Conservation (phyloP, 495 filamentous ascomycete genomes). For the Talaromyces stipitatus region DNA sequence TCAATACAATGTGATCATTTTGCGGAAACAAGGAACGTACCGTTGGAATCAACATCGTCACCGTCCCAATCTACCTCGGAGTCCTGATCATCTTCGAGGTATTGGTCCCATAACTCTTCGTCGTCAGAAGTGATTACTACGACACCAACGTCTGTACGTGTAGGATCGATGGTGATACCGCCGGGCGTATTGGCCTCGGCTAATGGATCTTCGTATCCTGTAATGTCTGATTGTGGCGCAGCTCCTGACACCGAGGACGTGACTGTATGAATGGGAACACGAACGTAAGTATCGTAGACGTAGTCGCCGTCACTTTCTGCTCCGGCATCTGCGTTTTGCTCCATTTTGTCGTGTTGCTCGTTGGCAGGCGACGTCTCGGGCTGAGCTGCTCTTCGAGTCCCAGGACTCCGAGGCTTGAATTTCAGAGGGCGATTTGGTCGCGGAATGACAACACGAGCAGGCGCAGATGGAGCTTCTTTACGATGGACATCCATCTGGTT, state of each 20-base stretch:
- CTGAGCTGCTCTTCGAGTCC: neutral
- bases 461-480: neutral
- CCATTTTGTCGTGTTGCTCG: neutral
- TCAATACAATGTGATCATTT: neutral
- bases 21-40: slow-evolving; percentile 20
- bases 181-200: slow-evolving; percentile 20
- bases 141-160: slow-evolving; percentile 42
- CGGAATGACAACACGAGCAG: neutral
- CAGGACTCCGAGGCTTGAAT: neutral
- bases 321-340: neutral
- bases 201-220: slow-evolving; percentile 23
- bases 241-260: slow-evolving; percentile 5
- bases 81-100: slow-evolving; percentile 46
- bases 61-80: slow-evolving; percentile 43
- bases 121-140: slow-evolving; percentile 54
- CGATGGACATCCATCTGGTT: slow-evolving; percentile 11
- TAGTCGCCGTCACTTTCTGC: slow-evolving; percentile 40
- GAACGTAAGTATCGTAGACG: slow-evolving; percentile 58
- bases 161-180: slow-evolving; percentile 22
- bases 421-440: neutral
- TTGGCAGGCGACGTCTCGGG: neutral
- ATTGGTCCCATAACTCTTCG: slow-evolving; percentile 49
- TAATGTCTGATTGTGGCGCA: neutral
- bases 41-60: slow-evolving; percentile 57
- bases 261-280: slow-evolving; percentile 26